These are phyloP conservation scores for Arachnomyces sp. DNA, from an alignment of 2,329 filamentous ascomycete species.

Conservation along the genomic window DNA sequence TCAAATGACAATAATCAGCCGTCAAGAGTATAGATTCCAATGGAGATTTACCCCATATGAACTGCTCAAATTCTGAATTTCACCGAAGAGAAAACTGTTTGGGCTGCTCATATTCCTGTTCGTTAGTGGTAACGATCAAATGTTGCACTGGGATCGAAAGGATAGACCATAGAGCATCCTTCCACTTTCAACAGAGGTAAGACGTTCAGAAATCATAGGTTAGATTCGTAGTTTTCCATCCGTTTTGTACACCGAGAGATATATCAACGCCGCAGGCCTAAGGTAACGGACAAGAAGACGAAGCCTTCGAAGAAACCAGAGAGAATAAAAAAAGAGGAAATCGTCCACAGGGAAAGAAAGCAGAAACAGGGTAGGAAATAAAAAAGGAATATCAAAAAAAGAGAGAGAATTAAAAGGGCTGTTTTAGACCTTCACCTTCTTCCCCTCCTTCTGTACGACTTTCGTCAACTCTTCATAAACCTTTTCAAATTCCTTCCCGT, in stretches of 20 bases:
- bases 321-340: constrained; percentile 14
- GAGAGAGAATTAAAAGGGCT: background rate
- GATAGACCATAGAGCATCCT: background rate
- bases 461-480: constrained; percentile 51
- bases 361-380: constrained; percentile 16
- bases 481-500: constrained; percentile 44
- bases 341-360: constrained; percentile 21
- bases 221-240: constrained; percentile 1
- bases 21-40: too few species aligned
- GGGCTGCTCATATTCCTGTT: too few species aligned
- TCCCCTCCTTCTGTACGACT: constrained; percentile 51
- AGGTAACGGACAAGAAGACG: constrained; percentile 1
- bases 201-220: background rate
- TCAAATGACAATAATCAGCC: too few species aligned
- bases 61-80: too few species aligned
- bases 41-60: too few species aligned
- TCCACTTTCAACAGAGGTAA: too few species aligned
- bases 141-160: background rate
- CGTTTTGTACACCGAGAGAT: constrained; percentile 8
- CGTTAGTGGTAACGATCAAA: too few species aligned
- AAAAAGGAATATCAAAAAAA: constrained; percentile 12
- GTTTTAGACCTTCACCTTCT: constrained; percentile 47
- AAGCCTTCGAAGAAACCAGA: constrained; percentile 14
- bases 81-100: too few species aligned
- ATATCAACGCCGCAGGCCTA: constrained; percentile 6